Base-by-base conservation (phyloP, 306 rosid genomes). In the Macrotyloma uniflorum region DNA sequence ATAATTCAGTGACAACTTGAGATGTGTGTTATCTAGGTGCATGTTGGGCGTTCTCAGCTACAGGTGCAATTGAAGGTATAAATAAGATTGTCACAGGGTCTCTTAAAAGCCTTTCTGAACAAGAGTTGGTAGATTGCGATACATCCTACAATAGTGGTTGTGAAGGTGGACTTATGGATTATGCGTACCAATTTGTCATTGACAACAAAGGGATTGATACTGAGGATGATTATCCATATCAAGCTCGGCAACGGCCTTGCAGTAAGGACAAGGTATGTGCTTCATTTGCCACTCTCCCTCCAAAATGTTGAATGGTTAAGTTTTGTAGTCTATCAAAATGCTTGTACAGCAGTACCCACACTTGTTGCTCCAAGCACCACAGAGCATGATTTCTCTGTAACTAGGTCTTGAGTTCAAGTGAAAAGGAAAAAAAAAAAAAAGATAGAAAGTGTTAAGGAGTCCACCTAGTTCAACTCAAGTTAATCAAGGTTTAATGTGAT, bases 41-140 rank as follows among this genome's bases (percentile, higher is more conserved):
- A 68, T 94, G 98, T 79, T 94, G 98, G 98, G 40, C 98, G 26
- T 94, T 94, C 85, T 85, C 98, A 12, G 92, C 95, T 8, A 94
- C 97, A 0, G 98, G 98, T 26, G 98, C 98, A 30, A 87, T 94
- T 28, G 98, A 94, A 91, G 98, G 95, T 14, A 88, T 94, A 85
- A 94, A 92, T 64, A 87, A 94, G 85, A 89, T 94, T 71, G 94
- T 85, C 40, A 87, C 98, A 0, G 98, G 95, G 16, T 90, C 98
- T 47, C 97, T 94, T 64, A 54, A 76, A 53, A 94, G 97, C 76
- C 92, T 94, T 69, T 92, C 98, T n/a, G 98, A 92, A 78, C 97
- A 94, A 83, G 95, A 92, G 79, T 68, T 94, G 43, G 70, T 94
- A 66, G 98, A 94, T 70, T 94, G 97, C 62, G 98, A 94, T 74